Base-by-base conservation (phyloP, 2,329 filamentous ascomycete genomes). In the Epichloe bromicola region DNA sequence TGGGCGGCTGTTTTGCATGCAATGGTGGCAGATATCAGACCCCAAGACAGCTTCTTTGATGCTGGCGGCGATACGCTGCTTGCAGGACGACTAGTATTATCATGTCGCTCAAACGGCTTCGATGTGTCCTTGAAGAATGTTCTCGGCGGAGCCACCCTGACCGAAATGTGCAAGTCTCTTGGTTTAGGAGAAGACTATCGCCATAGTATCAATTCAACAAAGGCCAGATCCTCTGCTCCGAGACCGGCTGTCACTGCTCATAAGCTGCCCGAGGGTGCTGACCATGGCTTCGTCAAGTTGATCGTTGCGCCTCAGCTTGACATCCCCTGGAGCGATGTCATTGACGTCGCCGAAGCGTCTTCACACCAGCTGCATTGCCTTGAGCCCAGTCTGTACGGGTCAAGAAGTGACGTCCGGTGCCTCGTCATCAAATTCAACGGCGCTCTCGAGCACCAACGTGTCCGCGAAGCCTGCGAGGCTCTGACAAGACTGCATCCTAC, bases 381-480 rank as follows among this genome's bases (percentile, higher is more conserved):
- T 33, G 75, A 78, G 59, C 62, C 74, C 1, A 70, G 67, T 6
- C 69, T 76, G 61, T 67, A 73, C 6, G 64, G 62, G 15, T 65
- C 62, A 0, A 65, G 67, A 0, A 73, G 68, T 1, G 73, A 74
- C 51, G 61, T 78, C 42, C 66, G 69, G 56, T 75, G 74, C 56
- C 63, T 78, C 3, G 60, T 73, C 1, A 68, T 79, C 53, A 71
- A 67, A 36, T 74, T 75, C 61, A 70, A 65, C 23, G 74, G 74
- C 0, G 59, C 66, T 0, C 57, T 77, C 0, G 65, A 71, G 33
- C 56, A 61, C 43, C 65, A 67, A 41, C 70, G 68, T 53, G 67
- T 78, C 1, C 69, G 76, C 52, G 64, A 67, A 1, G 72, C 74
- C 0, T 77, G 74, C 55, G 63, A 66, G 20, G 66, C 67, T 12